phyloP scores from a whole-genome alignment of 2,329 filamentous ascomycete species.

The Aspergillus sp. region DNA sequence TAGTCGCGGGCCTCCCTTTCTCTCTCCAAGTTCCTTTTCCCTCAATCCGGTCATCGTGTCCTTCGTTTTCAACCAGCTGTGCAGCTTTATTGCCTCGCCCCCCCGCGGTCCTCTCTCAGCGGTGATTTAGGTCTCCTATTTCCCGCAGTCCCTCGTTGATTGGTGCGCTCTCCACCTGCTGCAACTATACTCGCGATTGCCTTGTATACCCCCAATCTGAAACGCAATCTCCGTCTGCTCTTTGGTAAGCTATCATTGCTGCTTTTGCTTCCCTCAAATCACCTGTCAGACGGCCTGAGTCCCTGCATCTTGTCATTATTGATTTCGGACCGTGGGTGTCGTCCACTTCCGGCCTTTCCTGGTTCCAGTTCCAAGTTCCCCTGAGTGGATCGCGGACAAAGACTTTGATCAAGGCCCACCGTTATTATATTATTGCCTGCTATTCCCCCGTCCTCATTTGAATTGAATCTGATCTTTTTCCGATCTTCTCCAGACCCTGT shows the following conservation, averaged over 20 bases:
- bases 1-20: conserved; percentile 2
- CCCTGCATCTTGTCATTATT: neutral
- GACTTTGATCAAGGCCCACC: neutral
- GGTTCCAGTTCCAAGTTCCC: neutral
- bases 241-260: conserved; percentile 7
- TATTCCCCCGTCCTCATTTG: neutral
- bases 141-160: conserved; percentile 19
- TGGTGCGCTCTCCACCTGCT: conserved; percentile 8
- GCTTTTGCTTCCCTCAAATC: neutral
- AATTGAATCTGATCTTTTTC: conserved; percentile 8
- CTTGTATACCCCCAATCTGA: conserved; percentile 7
- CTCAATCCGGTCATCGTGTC: conserved; percentile 10
- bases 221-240: conserved; percentile 2
- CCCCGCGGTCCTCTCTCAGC: conserved; percentile 4
- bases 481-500: conserved; percentile 7
- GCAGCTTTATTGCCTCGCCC: conserved; percentile 5
- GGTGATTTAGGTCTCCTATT: conserved; percentile 7
- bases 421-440: neutral
- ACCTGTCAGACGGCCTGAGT: neutral
- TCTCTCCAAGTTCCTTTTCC: conserved; percentile 1
- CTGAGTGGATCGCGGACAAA: conserved; percentile 6
- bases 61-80: conserved; percentile 4
- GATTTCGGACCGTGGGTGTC: neutral
- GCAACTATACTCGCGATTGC: neutral
- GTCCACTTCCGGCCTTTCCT: neutral